phyloP scores from a whole-genome alignment of 306 rosid species.

The Sesbania bispinosa region DNA sequence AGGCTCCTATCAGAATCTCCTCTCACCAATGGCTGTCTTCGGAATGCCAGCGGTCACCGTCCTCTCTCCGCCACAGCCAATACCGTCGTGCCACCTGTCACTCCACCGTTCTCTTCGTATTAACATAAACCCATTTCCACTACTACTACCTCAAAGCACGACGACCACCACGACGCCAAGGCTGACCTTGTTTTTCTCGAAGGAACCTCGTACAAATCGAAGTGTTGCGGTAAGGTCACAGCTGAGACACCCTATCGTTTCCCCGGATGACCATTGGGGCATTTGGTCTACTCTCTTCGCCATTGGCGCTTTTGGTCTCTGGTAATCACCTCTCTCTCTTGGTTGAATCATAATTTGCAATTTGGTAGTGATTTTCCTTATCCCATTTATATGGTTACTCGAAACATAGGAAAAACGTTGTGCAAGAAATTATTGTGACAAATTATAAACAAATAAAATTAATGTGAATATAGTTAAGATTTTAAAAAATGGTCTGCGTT shows the following conservation, averaged over 20 bases:
- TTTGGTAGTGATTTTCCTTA: no score
- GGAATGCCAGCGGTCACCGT: neutral
- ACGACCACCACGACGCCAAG: neutral
- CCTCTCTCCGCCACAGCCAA: neutral
- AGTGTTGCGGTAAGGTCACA: slow-evolving; percentile 28
- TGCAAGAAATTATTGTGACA: no score
- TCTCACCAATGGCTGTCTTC: slow-evolving; percentile 16
- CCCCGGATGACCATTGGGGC: slow-evolving; percentile 35
- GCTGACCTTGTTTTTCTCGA: neutral
- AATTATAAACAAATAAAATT: no score
- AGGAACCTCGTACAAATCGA: neutral
- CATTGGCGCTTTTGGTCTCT: slow-evolving; percentile 36
- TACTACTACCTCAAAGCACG: neutral
- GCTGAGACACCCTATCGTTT: slow-evolving; percentile 27
- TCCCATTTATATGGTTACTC: no score
- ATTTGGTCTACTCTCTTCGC: slow-evolving; percentile 35
- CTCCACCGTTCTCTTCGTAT: neutral
- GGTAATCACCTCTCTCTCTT: neutral
- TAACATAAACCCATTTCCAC: neutral
- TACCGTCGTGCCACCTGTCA: neutral
- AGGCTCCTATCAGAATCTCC: neutral
- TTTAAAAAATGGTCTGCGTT: no score
- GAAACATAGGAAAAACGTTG: no score
- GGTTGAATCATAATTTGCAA: neutral
- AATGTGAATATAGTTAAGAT: no score